These are phyloP conservation scores for Lactifluus piperatus DNA, from an alignment of 768 basidiomycete species.

Conservation along the genomic window DNA sequence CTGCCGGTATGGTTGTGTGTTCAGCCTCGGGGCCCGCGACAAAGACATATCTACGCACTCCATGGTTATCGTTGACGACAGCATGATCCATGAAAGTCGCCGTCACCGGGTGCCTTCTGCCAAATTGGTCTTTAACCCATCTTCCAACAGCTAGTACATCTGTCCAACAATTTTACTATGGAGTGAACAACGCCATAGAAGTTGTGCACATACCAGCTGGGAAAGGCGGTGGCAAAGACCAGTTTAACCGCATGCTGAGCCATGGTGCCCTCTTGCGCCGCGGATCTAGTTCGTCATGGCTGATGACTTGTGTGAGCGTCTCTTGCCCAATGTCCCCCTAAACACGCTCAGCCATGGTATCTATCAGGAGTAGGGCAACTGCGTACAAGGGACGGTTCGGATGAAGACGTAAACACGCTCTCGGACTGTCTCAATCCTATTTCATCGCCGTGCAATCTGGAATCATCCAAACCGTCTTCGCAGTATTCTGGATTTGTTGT, in stretches of 20 bases:
- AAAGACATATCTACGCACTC: constrained; percentile 23
- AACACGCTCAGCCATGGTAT: background rate
- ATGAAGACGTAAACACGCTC: background rate
- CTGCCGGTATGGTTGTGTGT: constrained; percentile 37
- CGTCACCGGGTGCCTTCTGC: constrained; percentile 45
- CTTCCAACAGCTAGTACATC: constrained; percentile 48
- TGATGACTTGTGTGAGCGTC: constrained; percentile 62
- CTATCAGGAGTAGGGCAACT: constrained; percentile 3
- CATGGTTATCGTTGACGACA: constrained; percentile 53
- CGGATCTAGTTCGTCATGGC: constrained; percentile 59
- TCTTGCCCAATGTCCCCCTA: constrained; percentile 70
- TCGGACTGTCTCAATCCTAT: background rate
- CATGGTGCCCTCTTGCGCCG: constrained; percentile 37
- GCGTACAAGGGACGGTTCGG: constrained; percentile 6
- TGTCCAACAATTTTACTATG: constrained; percentile 25
- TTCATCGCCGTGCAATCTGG: constrained; percentile 1
- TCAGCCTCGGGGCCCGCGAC: constrained; percentile 29
- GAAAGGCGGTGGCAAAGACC: constrained; percentile 41
- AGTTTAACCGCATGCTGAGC: background rate
- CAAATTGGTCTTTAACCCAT: constrained; percentile 53
- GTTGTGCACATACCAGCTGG: constrained; percentile 41
- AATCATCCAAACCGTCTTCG: constrained; percentile 1
- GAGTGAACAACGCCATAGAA: background rate
- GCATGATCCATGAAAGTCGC: constrained; percentile 69
- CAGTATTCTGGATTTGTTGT: background rate